phyloP scores from a whole-genome alignment of 495 filamentous ascomycete genomes.

The Lophium mytilinum region DNA sequence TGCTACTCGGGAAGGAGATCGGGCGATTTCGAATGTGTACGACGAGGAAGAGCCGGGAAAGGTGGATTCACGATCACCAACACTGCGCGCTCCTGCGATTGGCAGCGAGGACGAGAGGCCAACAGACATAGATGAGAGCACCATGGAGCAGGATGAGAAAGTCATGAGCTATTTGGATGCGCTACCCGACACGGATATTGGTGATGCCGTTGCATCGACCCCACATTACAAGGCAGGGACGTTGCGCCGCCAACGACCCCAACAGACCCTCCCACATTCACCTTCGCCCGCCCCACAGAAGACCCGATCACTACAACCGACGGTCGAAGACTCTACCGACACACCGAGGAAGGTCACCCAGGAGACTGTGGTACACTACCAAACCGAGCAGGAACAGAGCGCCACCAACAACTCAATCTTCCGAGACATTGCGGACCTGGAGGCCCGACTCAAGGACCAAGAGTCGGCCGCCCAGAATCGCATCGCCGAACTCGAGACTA shows the following conservation, averaged over 20 bases:
- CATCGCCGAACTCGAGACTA: slow-evolving; percentile 18
- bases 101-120: neutral
- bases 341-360: slow-evolving; percentile 20
- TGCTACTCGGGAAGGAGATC: slow-evolving; percentile 2
- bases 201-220: slow-evolving; percentile 9
- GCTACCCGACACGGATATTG: slow-evolving; percentile 14
- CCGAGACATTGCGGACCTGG: slow-evolving; percentile 6
- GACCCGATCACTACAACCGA: slow-evolving; percentile 14
- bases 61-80: slow-evolving; percentile 10
- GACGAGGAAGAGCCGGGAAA: neutral
- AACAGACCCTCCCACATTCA: slow-evolving; percentile 2
- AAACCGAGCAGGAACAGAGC: slow-evolving; percentile 2
- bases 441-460: slow-evolving; percentile 11
- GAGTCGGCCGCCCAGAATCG: slow-evolving; percentile 11
- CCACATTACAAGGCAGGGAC: slow-evolving; percentile 4
- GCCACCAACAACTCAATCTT: neutral
- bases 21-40: slow-evolving; percentile 3
- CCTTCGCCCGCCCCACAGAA: neutral
- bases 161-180: slow-evolving; percentile 22
- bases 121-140: slow-evolving; percentile 3
- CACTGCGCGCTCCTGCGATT: slow-evolving; percentile 9
- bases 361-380: slow-evolving; percentile 13
- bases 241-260: neutral
- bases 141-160: slow-evolving; percentile 26
- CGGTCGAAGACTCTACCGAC: slow-evolving; percentile 20